phyloP scores from a whole-genome alignment of 140 eudicot species.

The Artemisia princeps region DNA sequence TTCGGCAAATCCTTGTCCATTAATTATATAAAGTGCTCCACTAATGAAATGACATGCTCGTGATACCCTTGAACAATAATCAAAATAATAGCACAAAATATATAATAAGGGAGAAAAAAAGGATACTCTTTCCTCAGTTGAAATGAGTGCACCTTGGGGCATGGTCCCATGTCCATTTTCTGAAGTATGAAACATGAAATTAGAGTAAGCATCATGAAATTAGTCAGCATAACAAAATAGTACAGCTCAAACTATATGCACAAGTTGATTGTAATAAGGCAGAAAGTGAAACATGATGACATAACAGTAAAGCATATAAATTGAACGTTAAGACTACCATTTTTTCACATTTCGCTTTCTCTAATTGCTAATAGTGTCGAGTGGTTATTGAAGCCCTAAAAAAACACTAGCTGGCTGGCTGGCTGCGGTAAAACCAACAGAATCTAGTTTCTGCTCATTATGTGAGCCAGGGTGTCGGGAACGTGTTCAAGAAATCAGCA shows the following conservation, averaged over 20 bases:
- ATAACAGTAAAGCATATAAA: too few species aligned
- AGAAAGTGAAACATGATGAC: too few species aligned
- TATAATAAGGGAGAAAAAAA: conserved; percentile 18
- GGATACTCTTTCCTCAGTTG: conserved; percentile 98
- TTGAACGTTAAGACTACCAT: neutral
- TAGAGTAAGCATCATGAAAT: neutral
- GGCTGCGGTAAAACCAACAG: neutral
- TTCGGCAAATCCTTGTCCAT: too few species aligned
- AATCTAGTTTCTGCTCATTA: neutral
- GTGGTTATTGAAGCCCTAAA: neutral
- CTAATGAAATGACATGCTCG: neutral
- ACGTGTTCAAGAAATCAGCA: neutral
- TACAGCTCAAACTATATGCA: neutral
- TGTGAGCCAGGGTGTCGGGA: neutral
- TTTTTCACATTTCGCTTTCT: neutral
- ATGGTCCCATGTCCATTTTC: conserved; percentile 99
- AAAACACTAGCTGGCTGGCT: neutral
- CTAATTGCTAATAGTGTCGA: neutral
- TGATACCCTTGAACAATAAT: neutral
- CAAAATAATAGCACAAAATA: neutral
- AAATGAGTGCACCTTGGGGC: conserved; percentile 97
- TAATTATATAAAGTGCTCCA: too few species aligned
- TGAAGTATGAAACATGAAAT: conserved; percentile 21
- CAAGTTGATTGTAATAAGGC: neutral
- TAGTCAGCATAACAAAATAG: conserved; percentile 1